phyloP scores from a whole-genome alignment of 495 filamentous ascomycete genomes.

The Pyrenopolyporus hunteri region DNA sequence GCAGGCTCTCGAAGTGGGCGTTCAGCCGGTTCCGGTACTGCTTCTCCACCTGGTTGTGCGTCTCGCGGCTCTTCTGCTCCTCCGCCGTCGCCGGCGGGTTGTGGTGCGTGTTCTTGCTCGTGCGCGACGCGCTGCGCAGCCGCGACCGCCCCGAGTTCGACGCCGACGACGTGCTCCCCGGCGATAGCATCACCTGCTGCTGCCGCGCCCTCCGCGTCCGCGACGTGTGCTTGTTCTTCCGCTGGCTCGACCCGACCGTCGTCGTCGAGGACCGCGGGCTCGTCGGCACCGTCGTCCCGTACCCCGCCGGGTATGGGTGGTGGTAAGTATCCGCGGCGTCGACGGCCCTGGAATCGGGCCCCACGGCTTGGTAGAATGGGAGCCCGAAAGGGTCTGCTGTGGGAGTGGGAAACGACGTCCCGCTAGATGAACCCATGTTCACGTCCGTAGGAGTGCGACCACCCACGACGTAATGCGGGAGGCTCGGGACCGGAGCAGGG shows the following conservation, averaged over 20 bases:
- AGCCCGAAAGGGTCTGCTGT: constrained; percentile 33
- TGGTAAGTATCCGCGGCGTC: constrained; percentile 32
- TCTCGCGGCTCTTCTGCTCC: constrained; percentile 50
- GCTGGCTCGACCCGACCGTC: constrained; percentile 21
- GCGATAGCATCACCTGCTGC: constrained; percentile 31
- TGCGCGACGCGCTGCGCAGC: constrained; percentile 50
- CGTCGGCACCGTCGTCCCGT: constrained; percentile 20
- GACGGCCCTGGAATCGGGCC: constrained; percentile 26
- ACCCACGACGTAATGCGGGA: constrained; percentile 29
- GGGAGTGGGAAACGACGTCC: constrained; percentile 29
- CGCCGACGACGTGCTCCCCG: constrained; percentile 31
- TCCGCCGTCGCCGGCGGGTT: constrained; percentile 44
- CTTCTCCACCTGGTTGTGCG: constrained; percentile 57
- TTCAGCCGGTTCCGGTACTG: constrained; percentile 58
- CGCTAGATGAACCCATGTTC: constrained; percentile 31
- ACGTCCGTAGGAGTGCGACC: constrained; percentile 29
- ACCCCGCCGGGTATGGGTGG: constrained; percentile 34
- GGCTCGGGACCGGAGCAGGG: constrained; percentile 27
- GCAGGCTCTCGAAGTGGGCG: constrained; percentile 52
- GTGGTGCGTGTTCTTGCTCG: constrained; percentile 47
- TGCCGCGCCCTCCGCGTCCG: constrained; percentile 15
- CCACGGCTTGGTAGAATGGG: constrained; percentile 32
- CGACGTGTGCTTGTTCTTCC: constrained; percentile 30
- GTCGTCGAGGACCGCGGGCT: constrained; percentile 26
- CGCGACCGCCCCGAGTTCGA: constrained; percentile 35